Conservation (phyloP, 345 rosid species). For the Syzygium oleosum region DNA sequence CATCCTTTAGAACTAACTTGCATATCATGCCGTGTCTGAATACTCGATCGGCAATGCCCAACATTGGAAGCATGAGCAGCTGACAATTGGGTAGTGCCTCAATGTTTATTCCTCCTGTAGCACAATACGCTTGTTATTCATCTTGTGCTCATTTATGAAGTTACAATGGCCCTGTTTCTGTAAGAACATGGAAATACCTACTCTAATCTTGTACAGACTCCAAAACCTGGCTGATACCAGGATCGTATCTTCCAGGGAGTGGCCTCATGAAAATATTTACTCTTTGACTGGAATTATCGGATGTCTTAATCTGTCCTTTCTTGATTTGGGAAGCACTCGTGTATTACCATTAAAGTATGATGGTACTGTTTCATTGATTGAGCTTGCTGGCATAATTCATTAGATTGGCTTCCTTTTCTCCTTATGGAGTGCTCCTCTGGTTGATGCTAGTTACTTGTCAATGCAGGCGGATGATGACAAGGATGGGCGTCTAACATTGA, state of each 20-base stretch:
- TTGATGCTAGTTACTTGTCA: background rate
- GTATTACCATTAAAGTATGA: background rate
- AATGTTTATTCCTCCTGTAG: background rate
- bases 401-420: background rate
- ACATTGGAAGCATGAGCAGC: background rate
- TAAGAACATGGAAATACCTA: background rate
- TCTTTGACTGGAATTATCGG: background rate
- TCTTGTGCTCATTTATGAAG: background rate
- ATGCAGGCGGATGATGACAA: conserved; percentile 85
- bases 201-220: background rate
- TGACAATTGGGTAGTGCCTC: background rate
- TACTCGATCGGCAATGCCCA: background rate
- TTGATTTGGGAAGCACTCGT: background rate
- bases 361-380: background rate
- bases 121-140: background rate
- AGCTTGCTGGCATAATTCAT: background rate
- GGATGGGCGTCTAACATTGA: conserved; percentile 67
- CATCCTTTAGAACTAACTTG: background rate
- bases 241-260: background rate
- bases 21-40: background rate
- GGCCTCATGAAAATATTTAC: background rate
- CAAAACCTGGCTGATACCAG: background rate
- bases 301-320: background rate
- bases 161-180: background rate
- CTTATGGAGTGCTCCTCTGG: background rate